These are phyloP conservation scores for Geum urbanum DNA, from an alignment of 306 rosid species.

Conservation along the genomic window DNA sequence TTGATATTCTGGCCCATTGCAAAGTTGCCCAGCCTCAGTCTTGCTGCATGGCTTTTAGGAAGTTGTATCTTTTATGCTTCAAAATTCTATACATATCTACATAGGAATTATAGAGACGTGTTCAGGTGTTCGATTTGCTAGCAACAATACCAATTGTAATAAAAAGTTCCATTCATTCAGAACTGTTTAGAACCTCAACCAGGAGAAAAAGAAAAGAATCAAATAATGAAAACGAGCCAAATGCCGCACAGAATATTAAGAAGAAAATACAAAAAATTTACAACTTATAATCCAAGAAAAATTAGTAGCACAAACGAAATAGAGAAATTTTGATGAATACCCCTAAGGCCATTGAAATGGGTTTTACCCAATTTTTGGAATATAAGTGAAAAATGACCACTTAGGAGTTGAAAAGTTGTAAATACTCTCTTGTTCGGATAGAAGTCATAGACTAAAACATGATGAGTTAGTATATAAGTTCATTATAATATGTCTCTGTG, in stretches of 20 bases:
- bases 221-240: not conserved
- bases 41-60: slow-evolving; percentile 37
- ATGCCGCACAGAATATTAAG: not conserved
- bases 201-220: not conserved
- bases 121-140: slow-evolving; percentile 15
- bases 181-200: not conserved
- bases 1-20: slow-evolving; percentile 29
- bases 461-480: too few species aligned
- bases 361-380: too few species aligned
- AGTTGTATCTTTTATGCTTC: slow-evolving; percentile 43
- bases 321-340: too few species aligned
- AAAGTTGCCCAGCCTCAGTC: slow-evolving; percentile 25
- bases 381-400: too few species aligned
- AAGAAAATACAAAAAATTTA: not conserved
- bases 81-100: slow-evolving; percentile 41
- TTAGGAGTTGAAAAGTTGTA: too few species aligned
- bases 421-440: too few species aligned
- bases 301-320: too few species aligned
- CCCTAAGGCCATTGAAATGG: too few species aligned
- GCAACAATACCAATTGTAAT: slow-evolving; percentile 19
- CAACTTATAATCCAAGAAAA: too few species aligned
- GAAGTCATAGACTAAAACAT: too few species aligned
- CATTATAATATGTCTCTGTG: too few species aligned
- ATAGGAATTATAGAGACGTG: slow-evolving; percentile 41
- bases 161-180: slow-evolving; percentile 12